A percentile compares a stretch with the other conserved stretches of the same genome.
These are phyloP conservation scores for Myotisia sp. DNA, from an alignment of 2,329 filamentous ascomycete species.

Conservation along the genomic window DNA sequence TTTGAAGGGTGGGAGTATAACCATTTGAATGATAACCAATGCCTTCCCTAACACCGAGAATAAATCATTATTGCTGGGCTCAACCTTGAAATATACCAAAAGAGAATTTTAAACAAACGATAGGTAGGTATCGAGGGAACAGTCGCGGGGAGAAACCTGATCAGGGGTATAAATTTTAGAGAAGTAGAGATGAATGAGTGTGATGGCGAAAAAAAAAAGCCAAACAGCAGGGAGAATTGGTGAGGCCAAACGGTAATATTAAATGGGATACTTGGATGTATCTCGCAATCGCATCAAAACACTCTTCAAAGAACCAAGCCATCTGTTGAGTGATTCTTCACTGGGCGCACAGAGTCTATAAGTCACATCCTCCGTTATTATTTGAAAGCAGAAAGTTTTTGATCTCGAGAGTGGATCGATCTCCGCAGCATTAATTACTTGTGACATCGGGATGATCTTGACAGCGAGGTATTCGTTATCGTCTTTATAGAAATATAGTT, in stretches of 20 bases:
- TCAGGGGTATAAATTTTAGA: constrained; percentile 1
- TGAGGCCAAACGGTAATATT: neutral
- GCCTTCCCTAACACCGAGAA: too few species aligned
- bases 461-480: constrained; percentile 77
- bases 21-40: too few species aligned
- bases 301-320: constrained; percentile 84
- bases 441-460: constrained; percentile 63
- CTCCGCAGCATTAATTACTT: constrained; percentile 80
- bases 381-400: constrained; percentile 75
- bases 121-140: too few species aligned
- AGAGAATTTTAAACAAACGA: too few species aligned
- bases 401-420: constrained; percentile 75
- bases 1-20: too few species aligned
- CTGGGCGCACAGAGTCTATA: constrained; percentile 62
- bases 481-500: constrained; percentile 83
- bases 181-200: neutral
- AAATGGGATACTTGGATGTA: neutral
- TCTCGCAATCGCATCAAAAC: constrained; percentile 17
- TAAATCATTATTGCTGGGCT: too few species aligned
- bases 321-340: constrained; percentile 70
- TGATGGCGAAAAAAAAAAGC: neutral
- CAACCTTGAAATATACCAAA: too few species aligned
- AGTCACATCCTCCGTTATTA: constrained; percentile 84
- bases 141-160: too few species aligned
- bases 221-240: neutral